Base-by-base conservation (phyloP, 805 yeast species). In the Ogataea haglerorum region DNA sequence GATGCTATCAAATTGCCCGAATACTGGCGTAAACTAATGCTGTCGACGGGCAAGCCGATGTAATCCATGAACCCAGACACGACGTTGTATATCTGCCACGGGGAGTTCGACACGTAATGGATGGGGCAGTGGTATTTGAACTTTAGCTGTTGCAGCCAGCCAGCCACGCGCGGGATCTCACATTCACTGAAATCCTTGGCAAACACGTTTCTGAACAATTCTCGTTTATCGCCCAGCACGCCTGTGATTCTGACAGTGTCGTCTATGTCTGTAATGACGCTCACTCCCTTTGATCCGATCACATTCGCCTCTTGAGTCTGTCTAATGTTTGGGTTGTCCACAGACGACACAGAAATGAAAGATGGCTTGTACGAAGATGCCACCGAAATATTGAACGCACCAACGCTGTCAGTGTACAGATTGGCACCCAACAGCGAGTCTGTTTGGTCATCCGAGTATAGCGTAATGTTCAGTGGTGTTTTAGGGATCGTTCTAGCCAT, bases 81-180 rank as follows among this genome's bases (percentile, higher is more conserved):
- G 6, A 77, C 69, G 14, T 78, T 72, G 58, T 72, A 89, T 17
- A 93, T 65, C 61, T 93, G 98, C 79, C 95, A 85, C 0, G 99
- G 99, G 1, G 95, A 81, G 63, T 95, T 93, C 6, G 97, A 90
- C 2, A 95, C 98, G 59, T 91, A 95, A 60, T 90, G 96, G 54
- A 91, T 68, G 3, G 80, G 72, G 30, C 78, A 71, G 10, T 70
- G 57, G 29, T 55, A 63, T 12, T 61, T 61, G 8, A 64, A 56
- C 8, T 60, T 56, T 27, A 90, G 57, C n/a, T 66, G 63, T 7
- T 68, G 67, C 55, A 77, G 87, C 89, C 95, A 88, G 25, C 72
- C 69, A 3, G 84, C 72, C 19, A 93, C 82, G 2, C 86, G 82
- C 0, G 87, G 82, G 15, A 93, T 76, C 36, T 70, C 73, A 78